A percentile compares a stretch with the other conserved stretches of the same genome.
These are phyloP conservation scores for Hypomyces perniciosus DNA, from an alignment of 2,329 filamentous ascomycete species.

Conservation along the genomic window DNA sequence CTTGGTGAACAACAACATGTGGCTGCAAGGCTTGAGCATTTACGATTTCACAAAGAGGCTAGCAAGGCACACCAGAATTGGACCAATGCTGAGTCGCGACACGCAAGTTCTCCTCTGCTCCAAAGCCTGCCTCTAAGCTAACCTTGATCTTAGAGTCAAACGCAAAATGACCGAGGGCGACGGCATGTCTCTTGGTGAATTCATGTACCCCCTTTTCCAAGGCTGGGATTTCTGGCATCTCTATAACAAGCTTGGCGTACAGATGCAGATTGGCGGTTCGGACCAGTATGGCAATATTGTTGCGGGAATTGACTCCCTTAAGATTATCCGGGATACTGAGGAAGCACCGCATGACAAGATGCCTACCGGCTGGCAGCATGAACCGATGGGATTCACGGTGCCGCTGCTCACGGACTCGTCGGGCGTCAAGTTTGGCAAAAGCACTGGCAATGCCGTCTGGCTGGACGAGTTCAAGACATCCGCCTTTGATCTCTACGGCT, in stretches of 20 bases:
- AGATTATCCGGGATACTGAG: constrained; percentile 59
- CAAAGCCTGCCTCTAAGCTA: constrained; percentile 12
- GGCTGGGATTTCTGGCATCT: constrained; percentile 96
- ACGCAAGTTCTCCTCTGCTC: constrained; percentile 52
- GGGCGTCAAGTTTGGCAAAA: constrained; percentile 92
- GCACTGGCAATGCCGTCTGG: constrained; percentile 90
- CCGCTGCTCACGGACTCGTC: constrained; percentile 80
- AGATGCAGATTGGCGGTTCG: constrained; percentile 88
- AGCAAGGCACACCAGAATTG: constrained; percentile 68
- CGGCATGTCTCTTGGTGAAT: constrained; percentile 92
- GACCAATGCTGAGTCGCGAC: constrained; percentile 82
- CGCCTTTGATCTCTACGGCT: constrained; percentile 82
- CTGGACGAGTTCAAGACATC: constrained; percentile 75
- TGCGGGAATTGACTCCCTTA: constrained; percentile 79
- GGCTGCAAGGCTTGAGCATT: constrained; percentile 68
- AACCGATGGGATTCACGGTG: constrained; percentile 81
- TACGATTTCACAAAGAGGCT: constrained; percentile 70
- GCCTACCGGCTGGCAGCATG: constrained; percentile 38
- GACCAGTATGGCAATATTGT: constrained; percentile 97
- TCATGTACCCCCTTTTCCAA: constrained; percentile 87
- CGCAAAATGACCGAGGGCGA: constrained; percentile 77
- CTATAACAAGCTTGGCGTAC: constrained; percentile 59
- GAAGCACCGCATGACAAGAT: constrained; percentile 37
- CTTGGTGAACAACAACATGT: constrained; percentile 75
- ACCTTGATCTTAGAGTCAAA: constrained; percentile 51